Conservation (phyloP, 176 grass and related monocot genomes). For the Echinochloa phyllopogon region DNA sequence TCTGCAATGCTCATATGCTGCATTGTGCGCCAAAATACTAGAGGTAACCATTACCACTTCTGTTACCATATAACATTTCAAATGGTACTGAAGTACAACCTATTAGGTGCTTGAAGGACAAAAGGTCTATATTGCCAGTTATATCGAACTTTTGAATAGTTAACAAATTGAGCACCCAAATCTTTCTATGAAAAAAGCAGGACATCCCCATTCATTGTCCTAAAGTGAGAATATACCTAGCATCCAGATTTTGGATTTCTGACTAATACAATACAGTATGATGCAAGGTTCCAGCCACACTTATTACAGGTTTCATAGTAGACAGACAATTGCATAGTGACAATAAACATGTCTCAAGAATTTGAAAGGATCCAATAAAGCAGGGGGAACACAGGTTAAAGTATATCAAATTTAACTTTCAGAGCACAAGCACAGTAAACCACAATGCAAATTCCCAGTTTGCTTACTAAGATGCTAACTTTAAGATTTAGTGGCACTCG, state of each 20-base stretch:
- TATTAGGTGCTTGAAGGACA: not conserved
- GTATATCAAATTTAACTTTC: not conserved
- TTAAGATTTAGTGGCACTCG: conserved; percentile 2
- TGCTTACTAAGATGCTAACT: not conserved
- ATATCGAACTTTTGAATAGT: not conserved
- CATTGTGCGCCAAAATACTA: not conserved
- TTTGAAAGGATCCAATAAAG: not conserved
- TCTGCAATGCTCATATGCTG: not conserved
- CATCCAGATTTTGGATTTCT: not conserved
- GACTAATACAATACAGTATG: conserved; percentile 16
- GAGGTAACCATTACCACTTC: not conserved
- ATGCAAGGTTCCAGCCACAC: not conserved
- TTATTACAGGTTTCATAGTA: not conserved
- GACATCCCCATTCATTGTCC: not conserved
- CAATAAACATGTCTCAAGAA: not conserved
- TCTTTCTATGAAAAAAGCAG: not conserved
- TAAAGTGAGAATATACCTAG: not conserved
- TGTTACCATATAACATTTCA: not conserved
- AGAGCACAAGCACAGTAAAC: not conserved
- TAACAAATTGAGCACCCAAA: not conserved
- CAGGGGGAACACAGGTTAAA: not conserved
- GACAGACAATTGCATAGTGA: not conserved
- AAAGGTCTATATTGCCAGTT: not conserved
- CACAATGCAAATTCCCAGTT: not conserved
- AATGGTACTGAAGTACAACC: conserved; percentile 9